Evolutionary conservation across 768 basidiomycete species (phyloP).

Genomic region (Rhodosporidiobolus sp.): DNA sequence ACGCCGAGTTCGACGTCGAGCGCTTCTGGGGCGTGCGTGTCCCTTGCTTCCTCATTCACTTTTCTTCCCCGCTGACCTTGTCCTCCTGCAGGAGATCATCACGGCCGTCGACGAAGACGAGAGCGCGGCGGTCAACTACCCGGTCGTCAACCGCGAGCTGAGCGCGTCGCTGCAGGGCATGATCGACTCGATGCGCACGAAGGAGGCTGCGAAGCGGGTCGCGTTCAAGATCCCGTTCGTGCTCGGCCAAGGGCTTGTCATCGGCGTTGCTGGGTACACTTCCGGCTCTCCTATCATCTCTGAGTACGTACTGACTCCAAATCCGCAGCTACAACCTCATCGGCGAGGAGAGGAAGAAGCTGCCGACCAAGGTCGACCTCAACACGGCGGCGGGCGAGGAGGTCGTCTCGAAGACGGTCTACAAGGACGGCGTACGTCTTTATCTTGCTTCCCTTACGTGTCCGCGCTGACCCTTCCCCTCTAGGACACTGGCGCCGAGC

Average conservation of each 20-base stretch:
- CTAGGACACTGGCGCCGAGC: conserved; percentile 46
- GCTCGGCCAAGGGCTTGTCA: conserved; percentile 55
- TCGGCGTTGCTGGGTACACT: conserved; percentile 50
- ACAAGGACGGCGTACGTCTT: conserved; percentile 67
- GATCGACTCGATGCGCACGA: conserved; percentile 64
- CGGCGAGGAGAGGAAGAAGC: conserved; percentile 79
- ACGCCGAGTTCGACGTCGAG: conserved; percentile 65
- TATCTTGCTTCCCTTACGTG: not conserved
- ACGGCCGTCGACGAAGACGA: conserved; percentile 13
- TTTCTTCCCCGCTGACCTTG: not conserved
- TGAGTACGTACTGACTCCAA: not conserved
- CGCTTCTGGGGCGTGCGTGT: conserved; percentile 64
- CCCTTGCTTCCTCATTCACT: not conserved
- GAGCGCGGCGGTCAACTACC: not conserved
- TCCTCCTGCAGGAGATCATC: conserved; percentile 14
- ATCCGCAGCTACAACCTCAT: conserved; percentile 73
- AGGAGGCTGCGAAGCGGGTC: conserved; percentile 77
- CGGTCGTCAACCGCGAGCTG: conserved; percentile 8
- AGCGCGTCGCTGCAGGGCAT: conserved; percentile 48
- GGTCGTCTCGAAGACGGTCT: conserved; percentile 65
- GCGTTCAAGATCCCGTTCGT: conserved; percentile 77
- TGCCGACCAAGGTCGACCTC: conserved; percentile 71
- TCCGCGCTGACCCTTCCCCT: not conserved
- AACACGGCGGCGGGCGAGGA: conserved; percentile 48
- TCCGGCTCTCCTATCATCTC: not conserved